A percentile compares a stretch with the other conserved stretches of the same genome.
These are phyloP conservation scores for Striga asiatica DNA, from an alignment of 257 asterid species.

Conservation along the genomic window DNA sequence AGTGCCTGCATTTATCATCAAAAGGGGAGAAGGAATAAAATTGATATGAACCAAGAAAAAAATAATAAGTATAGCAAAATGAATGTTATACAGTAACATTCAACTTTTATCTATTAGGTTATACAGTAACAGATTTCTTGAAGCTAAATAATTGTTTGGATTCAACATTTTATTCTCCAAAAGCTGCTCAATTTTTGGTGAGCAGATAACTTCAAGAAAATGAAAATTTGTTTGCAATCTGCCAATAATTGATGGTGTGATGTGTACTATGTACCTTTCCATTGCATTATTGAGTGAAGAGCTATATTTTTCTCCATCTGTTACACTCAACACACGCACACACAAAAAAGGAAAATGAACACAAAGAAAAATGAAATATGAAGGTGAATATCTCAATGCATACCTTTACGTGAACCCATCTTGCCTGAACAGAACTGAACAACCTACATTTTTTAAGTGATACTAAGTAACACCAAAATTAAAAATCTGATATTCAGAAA, in stretches of 20 bases:
- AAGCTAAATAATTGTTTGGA: neutral
- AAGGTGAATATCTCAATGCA: neutral
- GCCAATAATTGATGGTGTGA: neutral
- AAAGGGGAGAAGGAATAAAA: neutral
- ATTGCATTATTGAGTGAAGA: too few species aligned
- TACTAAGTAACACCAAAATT: too few species aligned
- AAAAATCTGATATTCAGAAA: too few species aligned
- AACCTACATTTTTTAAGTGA: too few species aligned
- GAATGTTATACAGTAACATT: too few species aligned
- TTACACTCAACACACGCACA: neutral
- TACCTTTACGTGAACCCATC: conserved; percentile 14
- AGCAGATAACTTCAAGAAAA: too few species aligned
- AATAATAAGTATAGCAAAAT: neutral
- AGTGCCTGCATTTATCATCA: conserved; percentile 12
- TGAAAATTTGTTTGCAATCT: neutral
- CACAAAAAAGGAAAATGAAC: neutral
- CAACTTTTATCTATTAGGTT: too few species aligned
- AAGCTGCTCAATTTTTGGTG: neutral
- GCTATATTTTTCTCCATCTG: too few species aligned
- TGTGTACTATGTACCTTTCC: neutral
- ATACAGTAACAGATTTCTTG: too few species aligned
- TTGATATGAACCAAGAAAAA: neutral
- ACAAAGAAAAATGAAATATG: too few species aligned
- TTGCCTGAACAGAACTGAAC: too few species aligned
- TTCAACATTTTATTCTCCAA: neutral